Evolutionary conservation across 495 filamentous ascomycete genomes (phyloP).

Genomic region (Friedmanniomyces simplex): DNA sequence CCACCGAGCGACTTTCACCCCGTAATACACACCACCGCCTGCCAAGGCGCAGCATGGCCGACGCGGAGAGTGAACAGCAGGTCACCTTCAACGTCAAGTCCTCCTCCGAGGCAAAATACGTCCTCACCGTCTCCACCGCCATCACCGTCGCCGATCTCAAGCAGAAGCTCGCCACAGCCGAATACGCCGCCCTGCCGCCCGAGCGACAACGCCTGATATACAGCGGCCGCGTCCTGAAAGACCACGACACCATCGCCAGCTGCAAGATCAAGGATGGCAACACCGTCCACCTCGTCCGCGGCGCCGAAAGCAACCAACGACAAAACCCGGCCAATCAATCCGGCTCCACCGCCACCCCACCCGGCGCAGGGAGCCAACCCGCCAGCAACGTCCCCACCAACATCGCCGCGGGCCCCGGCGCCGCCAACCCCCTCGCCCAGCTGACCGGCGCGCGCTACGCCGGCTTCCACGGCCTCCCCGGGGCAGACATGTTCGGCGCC

Average conservation of each 20-base stretch:
- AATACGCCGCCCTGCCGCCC: constrained; percentile 73
- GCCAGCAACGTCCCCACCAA: constrained; percentile 66
- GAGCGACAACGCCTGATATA: constrained; percentile 94
- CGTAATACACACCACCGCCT: not conserved
- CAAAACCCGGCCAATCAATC: constrained; percentile 47
- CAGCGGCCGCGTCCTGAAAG: constrained; percentile 91
- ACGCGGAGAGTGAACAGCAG: constrained; percentile 39
- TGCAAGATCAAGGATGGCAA: constrained; percentile 97
- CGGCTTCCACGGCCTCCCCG: constrained; percentile 80
- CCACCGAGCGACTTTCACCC: not conserved
- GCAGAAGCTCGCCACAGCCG: constrained; percentile 63
- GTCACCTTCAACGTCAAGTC: constrained; percentile 94
- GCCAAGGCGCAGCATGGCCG: constrained; percentile 15
- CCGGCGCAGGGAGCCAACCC: constrained; percentile 41
- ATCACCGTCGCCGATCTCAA: constrained; percentile 80
- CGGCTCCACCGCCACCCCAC: constrained; percentile 39
- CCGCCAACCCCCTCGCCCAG: constrained; percentile 70
- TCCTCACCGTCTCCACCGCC: constrained; percentile 64
- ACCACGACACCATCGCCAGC: constrained; percentile 67
- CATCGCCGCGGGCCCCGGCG: constrained; percentile 82
- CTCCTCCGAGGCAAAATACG: constrained; percentile 73
- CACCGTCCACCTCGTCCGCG: constrained; percentile 92
- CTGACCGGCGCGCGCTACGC: constrained; percentile 93
- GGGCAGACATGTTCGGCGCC: constrained; percentile 81
- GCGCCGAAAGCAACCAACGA: constrained; percentile 78